Base-by-base conservation (phyloP, 2,329 filamentous ascomycete species). In the Penicillium oxalicum region DNA sequence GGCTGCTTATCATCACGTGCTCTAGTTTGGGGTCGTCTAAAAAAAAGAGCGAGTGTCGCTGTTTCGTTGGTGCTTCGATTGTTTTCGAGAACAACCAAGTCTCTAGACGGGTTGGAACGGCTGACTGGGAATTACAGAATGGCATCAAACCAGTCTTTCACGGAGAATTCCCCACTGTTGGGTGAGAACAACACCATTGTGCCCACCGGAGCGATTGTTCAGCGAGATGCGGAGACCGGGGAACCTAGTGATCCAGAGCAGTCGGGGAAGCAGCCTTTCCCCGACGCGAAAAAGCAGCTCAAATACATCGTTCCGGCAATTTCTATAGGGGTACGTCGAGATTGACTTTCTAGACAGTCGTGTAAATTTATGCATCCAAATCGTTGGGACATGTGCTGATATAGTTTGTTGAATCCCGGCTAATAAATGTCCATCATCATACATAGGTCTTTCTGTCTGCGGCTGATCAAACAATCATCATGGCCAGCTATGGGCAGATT, bases 401-500 rank as follows among this genome's bases (percentile, higher is more conserved):
- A 18, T 18, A 18, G 18, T 18, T 18, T 18, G 18, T 18, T 18
- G 18, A 18, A 2, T 18, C 18, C 18, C 2, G 18, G 18, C 18
- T 18, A 18, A 18, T 18, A 18, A 18, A 18, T 18, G 18, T 18
- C 18, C 18, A 18, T 18, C 18, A 18, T 18, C 18, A 18, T 18
- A 18, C 18, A 36, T 61, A 86, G 83, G 72, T 90, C 36, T 88
- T 87, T 62, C 74, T 91, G 6, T 78, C 83, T 18, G 84, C 87
- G 4, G 77, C 84, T 44, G 87, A 91, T 62, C 86, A 90, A 65
- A 88, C 88, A 0, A 81, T 91, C 46, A 83, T 87, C 28, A 81
- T 91, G 42, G 82, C 82, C n/a, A 83, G 79, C n/a, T 90, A 90
- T 65, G 85, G 84, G 43, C 81, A 78, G 53, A 91, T 91, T 58